phyloP scores from a whole-genome alignment of 306 rosid genomes.

The Alnus glutinosa region DNA sequence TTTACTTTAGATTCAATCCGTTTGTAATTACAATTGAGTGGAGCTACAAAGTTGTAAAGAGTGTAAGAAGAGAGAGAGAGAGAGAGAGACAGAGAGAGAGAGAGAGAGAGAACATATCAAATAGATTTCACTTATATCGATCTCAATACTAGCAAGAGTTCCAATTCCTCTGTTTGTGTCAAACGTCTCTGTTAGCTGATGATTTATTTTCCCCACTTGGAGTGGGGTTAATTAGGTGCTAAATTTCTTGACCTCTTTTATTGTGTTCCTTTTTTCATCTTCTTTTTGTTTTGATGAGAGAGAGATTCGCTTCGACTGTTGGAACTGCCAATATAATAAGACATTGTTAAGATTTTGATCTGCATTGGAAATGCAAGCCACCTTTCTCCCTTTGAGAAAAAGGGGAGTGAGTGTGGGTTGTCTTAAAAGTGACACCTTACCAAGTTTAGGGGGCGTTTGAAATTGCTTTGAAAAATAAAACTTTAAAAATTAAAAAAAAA shows the following conservation, averaged over 20 bases:
- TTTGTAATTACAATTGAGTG: slow-evolving; percentile 44
- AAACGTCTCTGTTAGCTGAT: no score
- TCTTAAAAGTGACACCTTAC: slow-evolving; percentile 1
- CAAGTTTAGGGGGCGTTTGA: not conserved
- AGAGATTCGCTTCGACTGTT: slow-evolving; percentile 40
- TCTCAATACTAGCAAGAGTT: not conserved
- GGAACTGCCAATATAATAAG: slow-evolving; percentile 31
- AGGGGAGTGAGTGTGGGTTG: not conserved
- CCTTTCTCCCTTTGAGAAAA: slow-evolving; percentile 39
- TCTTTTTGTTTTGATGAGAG: not conserved
- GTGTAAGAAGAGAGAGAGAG: slow-evolving; percentile 28
- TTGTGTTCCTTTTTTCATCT: not conserved
- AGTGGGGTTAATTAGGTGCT: not conserved
- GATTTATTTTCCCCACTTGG: not conserved
- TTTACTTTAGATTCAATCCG: slow-evolving; percentile 20
- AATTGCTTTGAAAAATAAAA: no score
- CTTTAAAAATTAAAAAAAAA: no score
- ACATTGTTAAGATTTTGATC: slow-evolving; percentile 38
- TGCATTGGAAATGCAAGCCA: slow-evolving; percentile 75
- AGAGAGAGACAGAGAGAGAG: no score
- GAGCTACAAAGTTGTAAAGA: slow-evolving; percentile 32
- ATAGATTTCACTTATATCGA: slow-evolving; percentile 6
- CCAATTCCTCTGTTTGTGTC: not conserved
- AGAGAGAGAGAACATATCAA: slow-evolving; percentile 22
- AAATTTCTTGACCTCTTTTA: not conserved